phyloP scores from a whole-genome alignment of 306 rosid species.

The Ormosia semicastrata region DNA sequence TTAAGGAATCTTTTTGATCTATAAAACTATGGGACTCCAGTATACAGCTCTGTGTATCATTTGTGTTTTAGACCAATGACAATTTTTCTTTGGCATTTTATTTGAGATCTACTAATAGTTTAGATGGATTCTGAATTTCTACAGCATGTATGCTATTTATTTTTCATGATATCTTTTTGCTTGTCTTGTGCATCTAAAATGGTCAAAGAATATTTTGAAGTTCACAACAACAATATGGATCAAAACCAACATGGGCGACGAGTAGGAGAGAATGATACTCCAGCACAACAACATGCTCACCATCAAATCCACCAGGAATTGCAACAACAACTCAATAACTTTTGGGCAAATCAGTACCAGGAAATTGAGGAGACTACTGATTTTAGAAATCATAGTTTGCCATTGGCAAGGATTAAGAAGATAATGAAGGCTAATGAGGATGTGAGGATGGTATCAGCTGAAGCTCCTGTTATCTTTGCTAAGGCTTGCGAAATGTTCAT shows the following conservation, averaged over 20 bases:
- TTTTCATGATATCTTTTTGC: background rate
- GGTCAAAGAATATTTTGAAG: background rate
- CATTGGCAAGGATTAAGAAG: constrained; percentile 66
- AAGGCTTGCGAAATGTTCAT: constrained; percentile 76
- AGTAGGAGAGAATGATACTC: constrained; percentile 19
- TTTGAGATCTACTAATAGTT: background rate
- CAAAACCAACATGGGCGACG: constrained; percentile 43
- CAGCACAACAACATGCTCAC: constrained; percentile 37
- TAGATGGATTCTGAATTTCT: background rate
- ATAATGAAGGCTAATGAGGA: constrained; percentile 64
- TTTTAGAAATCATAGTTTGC: constrained; percentile 47
- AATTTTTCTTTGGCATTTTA: background rate
- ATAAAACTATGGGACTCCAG: too few relatives aligned
- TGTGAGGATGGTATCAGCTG: constrained; percentile 62
- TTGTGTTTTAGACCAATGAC: background rate
- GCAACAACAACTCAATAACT: constrained; percentile 41
- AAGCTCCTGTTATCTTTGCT: constrained; percentile 55
- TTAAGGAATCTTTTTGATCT: too few relatives aligned
- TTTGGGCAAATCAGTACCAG: constrained; percentile 41
- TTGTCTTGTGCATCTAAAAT: background rate
- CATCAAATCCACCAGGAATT: constrained; percentile 44
- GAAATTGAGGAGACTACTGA: constrained; percentile 43
- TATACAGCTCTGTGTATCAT: background rate
- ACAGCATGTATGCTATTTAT: background rate
- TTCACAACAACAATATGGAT: constrained; percentile 39